A percentile compares a stretch with the other conserved stretches of the same genome.
Evolutionary conservation across 768 basidiomycete genomes (phyloP).

Genomic region (Crucibulum laeve): DNA sequence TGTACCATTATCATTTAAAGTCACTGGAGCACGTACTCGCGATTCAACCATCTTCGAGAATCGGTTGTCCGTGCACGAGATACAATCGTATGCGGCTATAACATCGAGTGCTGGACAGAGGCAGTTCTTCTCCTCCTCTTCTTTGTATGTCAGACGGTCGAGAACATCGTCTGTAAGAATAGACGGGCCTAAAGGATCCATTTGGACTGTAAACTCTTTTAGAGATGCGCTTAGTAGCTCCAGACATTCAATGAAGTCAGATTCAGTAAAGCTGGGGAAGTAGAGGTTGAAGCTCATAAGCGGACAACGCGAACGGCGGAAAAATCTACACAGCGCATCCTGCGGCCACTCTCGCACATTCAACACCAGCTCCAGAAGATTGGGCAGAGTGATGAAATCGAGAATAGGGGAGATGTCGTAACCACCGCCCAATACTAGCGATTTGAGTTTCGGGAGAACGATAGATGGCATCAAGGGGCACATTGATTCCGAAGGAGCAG

Average conservation of each 20-base stretch:
- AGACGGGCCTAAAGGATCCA: neutral
- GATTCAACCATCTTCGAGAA: slow-evolving; percentile 15
- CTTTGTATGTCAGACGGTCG: slow-evolving; percentile 11
- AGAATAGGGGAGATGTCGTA: neutral
- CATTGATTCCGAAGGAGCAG: slow-evolving; percentile 2
- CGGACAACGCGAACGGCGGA: slow-evolving; percentile 15
- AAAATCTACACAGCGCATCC: slow-evolving; percentile 5
- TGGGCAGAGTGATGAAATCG: slow-evolving; percentile 9
- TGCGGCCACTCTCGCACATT: slow-evolving; percentile 13
- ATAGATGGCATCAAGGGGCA: slow-evolving; percentile 2
- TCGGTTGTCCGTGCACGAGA: slow-evolving; percentile 11
- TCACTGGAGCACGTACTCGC: slow-evolving; percentile 2
- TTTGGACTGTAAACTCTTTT: slow-evolving; percentile 18
- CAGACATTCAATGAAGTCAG: slow-evolving; percentile 14
- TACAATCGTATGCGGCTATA: slow-evolving; percentile 16
- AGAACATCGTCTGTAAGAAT: slow-evolving; percentile 11
- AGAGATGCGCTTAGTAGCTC: slow-evolving; percentile 13
- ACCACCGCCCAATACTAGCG: slow-evolving; percentile 4
- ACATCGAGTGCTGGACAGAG: slow-evolving; percentile 16
- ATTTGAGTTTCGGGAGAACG: slow-evolving; percentile 9
- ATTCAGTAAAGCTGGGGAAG: slow-evolving; percentile 11
- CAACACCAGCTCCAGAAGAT: slow-evolving; percentile 11
- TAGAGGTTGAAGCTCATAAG: slow-evolving; percentile 17
- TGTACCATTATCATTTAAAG: neutral
- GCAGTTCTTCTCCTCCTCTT: slow-evolving; percentile 3